phyloP scores from a whole-genome alignment of 345 rosid genomes.

The Boechera stricta region DNA sequence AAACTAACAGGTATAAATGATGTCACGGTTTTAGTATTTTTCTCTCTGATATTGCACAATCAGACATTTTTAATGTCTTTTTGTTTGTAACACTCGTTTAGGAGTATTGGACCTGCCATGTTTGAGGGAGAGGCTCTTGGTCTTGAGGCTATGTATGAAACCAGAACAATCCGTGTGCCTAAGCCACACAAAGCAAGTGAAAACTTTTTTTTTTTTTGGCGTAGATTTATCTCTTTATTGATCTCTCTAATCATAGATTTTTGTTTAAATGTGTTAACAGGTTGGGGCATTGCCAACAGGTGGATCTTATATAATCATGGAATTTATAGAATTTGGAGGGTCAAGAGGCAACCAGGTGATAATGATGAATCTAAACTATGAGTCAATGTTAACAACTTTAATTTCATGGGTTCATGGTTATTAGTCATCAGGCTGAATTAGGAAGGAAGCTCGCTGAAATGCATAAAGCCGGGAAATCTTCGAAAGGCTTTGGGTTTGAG shows the following conservation, averaged over 20 bases:
- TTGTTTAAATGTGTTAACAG: constrained; percentile 44
- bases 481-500: constrained; percentile 86
- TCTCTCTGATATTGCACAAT: neutral
- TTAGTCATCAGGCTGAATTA: constrained; percentile 62
- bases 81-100: constrained; percentile 13
- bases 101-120: constrained; percentile 87
- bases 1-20: constrained; percentile 70
- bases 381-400: constrained; percentile 9
- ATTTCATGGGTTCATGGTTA: constrained; percentile 35
- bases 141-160: constrained; percentile 83
- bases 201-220: neutral
- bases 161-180: constrained; percentile 77
- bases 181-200: constrained; percentile 78
- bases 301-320: constrained; percentile 94
- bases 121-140: constrained; percentile 95
- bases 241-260: neutral
- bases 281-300: constrained; percentile 77
- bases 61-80: constrained; percentile 19
- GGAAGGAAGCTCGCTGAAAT: constrained; percentile 94
- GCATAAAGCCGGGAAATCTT: constrained; percentile 88
- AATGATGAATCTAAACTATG: constrained; percentile 14
- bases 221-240: neutral
- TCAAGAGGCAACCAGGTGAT: constrained; percentile 86
- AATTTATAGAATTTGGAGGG: constrained; percentile 77
- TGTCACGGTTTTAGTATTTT: neutral